These are phyloP conservation scores for Megacollybia marginata DNA, from an alignment of 768 basidiomycete genomes.

Conservation along the genomic window DNA sequence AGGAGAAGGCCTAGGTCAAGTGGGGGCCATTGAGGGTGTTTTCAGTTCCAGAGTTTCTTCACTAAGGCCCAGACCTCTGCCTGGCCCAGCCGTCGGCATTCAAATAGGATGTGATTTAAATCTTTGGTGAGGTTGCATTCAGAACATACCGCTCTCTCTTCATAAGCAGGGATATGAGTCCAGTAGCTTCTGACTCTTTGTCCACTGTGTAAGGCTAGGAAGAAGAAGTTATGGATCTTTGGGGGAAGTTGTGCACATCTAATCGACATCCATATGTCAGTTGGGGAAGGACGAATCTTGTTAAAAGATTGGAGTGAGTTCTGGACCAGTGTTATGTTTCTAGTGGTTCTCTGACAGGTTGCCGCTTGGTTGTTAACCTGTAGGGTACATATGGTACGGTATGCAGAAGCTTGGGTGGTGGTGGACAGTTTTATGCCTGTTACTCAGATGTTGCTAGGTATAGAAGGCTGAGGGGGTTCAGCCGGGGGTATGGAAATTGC, in stretches of 20 bases:
- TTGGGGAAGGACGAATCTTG: no score
- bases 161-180: constrained; percentile 2
- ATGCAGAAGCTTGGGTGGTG: no score
- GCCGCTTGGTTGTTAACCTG: no score
- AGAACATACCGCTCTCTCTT: constrained; percentile 11
- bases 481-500: no score
- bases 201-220: not conserved
- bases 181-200: not conserved
- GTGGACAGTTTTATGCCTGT: no score
- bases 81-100: constrained; percentile 17
- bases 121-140: constrained; percentile 12
- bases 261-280: not conserved
- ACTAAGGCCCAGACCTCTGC: constrained; percentile 14
- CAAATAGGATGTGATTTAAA: constrained; percentile 21
- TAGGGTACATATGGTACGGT: no score
- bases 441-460: no score
- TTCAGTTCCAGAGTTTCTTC: constrained; percentile 11
- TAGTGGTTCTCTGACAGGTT: no score
- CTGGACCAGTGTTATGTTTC: no score
- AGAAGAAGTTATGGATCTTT: not conserved
- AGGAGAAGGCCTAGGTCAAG: no score
- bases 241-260: not conserved
- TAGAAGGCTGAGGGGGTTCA: no score
- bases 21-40: not conserved
- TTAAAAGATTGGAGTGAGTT: no score